Evolutionary conservation across 441 rosid genomes (phyloP), one percentile per base, ranked within the genome.

Genomic region (Populus trichocarpa): DNA sequence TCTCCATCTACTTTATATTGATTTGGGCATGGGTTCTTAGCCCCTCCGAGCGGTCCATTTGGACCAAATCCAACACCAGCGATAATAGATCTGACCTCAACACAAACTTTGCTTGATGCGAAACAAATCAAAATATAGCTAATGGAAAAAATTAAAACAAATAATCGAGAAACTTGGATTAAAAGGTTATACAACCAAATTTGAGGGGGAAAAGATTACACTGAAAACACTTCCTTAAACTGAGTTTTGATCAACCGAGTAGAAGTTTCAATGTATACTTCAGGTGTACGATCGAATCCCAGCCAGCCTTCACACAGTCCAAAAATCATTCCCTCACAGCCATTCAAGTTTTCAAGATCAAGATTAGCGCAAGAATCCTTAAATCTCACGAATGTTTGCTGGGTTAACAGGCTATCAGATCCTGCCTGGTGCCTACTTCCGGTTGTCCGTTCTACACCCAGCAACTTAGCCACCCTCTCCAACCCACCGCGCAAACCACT

Each of bases 401-500:
- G 73, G 1, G 76, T 78, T 2, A 78, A 10, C 67, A 78, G 11
- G 22, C 81, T 81, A 14, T 81, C 84, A 1, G 84, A 82, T 3
- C 84, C 81, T 5, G 84, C 84, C 22, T 78, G 81, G 53, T 78
- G 84, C 12, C 71, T 61, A 6, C 33, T 66, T 1, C 84, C 81
- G 0, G 63, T 53, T 12, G 30, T 65, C 26, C 75, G 69, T 3
- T 11, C 65, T 8, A 82, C 79, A 0, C 46, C 63, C n/a, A 82
- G n/a, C 1, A 26, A 9, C 40, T 36, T 13, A 8, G 69, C 70
- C 7, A 75, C 61, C 63, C 32, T 75, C 46, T 78, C 79, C 73
- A 78, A 67, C 1, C 84, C 79, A 7, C 84, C 79, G 5, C 20
- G 20, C 46, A 71, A 14, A 3, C 69, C 70, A 0, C 25, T 63